These are phyloP conservation scores for Sparassis latifolia DNA, from an alignment of 1,284 basidiomycete species.

Conservation along the genomic window DNA sequence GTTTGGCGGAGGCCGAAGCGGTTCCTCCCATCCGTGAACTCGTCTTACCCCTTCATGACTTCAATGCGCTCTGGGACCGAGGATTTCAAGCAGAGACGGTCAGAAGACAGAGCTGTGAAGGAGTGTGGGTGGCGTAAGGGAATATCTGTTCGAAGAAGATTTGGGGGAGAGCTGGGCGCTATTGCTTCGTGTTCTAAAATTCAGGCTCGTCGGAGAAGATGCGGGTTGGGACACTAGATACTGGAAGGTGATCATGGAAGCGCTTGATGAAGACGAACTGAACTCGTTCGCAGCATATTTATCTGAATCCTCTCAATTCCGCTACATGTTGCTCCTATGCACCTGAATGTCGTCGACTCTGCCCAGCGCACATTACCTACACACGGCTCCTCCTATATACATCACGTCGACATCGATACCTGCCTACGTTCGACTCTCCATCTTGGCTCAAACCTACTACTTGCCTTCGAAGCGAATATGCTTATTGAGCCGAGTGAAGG, in stretches of 20 bases:
- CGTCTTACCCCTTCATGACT: conserved; percentile 67
- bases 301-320: conserved; percentile 49
- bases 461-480: conserved; percentile 44
- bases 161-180: conserved; percentile 42
- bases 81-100: conserved; percentile 74
- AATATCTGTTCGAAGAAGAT: conserved; percentile 35
- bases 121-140: conserved; percentile 82
- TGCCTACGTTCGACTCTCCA: conserved; percentile 84
- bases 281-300: conserved; percentile 60
- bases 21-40: conserved; percentile 57
- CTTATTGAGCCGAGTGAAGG: conserved; percentile 65
- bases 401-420: conserved; percentile 68
- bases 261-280: conserved; percentile 42
- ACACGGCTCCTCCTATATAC: conserved; percentile 66
- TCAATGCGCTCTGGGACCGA: conserved; percentile 53
- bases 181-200: conserved; percentile 45
- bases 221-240: too few species aligned
- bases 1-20: conserved; percentile 43
- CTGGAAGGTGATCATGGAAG: conserved; percentile 16
- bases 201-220: conserved; percentile 41
- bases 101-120: conserved; percentile 77
- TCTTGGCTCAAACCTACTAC: conserved; percentile 62
- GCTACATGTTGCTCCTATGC: conserved; percentile 54
- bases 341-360: conserved; percentile 64
- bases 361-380: conserved; percentile 37